Base-by-base conservation (phyloP, 2,329 filamentous ascomycete species). In the Beauveria caledonica region DNA sequence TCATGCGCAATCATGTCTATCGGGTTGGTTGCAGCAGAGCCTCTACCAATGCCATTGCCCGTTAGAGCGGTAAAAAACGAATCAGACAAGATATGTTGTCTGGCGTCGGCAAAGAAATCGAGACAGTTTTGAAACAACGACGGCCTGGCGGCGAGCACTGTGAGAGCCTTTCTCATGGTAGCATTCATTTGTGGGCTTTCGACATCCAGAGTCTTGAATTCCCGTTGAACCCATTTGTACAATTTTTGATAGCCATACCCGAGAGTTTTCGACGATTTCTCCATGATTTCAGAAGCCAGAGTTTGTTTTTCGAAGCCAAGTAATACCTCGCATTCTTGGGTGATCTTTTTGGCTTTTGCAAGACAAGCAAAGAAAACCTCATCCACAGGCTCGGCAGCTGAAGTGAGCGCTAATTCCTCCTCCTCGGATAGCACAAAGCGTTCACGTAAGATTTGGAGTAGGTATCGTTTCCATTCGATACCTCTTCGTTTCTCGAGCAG, bases 1-100 rank as follows among this genome's bases (percentile, higher is more conserved):
- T 99, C 94, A 70, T 97, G 93, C 1, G 94, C 93, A 11, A 87
- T 88, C 67, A 97, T 84, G 70, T 99, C 93, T 64, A 99, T 99
- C 0, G 94, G 93, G 70, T 97, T 97, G 2, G 82, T 81, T 25
- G 77, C 76, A 63, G 89, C 83, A 49, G 81, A 79, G 27, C 79
- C 78, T 0, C 84, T 82, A 11, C 79, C 81, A 6, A 83, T 76
- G 13, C 80, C 77, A 1, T 78, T 81, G 42, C 93, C 93, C 0
- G 92, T 97, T 55, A 99, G 76, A 0, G 94, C 93, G 45, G 87
- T 82, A 66, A 95, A 91, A 72, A 99, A 97, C 0, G 90, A 85
- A 69, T 97, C 92, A 0, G 92, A 92, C 11, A 99, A 76, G 21
- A 92, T 88, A 63, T 90, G 83, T 69, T 97, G 92, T 58, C 94